phyloP scores from a whole-genome alignment of 2,329 filamentous ascomycete genomes.

The Epichloe typhina region DNA sequence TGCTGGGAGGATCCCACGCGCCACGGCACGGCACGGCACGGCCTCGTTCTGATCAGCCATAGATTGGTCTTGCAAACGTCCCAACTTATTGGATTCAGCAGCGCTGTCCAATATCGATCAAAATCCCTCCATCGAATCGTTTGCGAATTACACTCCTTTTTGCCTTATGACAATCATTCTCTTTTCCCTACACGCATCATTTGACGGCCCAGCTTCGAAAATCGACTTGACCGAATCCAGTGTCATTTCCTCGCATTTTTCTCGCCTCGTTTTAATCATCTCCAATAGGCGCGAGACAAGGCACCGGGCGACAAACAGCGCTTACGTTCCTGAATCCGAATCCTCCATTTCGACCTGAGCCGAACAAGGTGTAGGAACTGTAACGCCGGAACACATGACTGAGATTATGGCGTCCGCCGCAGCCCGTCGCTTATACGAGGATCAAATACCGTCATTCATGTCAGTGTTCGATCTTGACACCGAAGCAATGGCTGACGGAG shows the following conservation, averaged over 20 bases:
- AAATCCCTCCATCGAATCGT: conserved; percentile 1
- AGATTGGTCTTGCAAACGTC: conserved; percentile 8
- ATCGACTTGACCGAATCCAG: background rate
- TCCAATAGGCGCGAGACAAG: background rate
- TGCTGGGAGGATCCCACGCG: conserved; percentile 4
- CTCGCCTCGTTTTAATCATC: background rate
- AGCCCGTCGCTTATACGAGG: conserved; percentile 48
- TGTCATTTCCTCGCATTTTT: background rate
- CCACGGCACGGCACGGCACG: conserved; percentile 1
- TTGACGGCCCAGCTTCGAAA: background rate
- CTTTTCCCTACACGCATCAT: background rate
- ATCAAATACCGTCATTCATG: conserved; percentile 65
- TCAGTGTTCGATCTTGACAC: conserved; percentile 57
- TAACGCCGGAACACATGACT: background rate
- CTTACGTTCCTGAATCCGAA: background rate
- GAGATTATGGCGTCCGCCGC: conserved; percentile 48
- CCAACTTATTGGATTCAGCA: conserved; percentile 33
- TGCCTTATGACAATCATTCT: background rate
- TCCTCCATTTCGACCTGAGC: background rate
- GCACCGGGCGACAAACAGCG: background rate
- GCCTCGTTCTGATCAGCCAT: conserved; percentile 9
- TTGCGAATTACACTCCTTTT: conserved; percentile 7
- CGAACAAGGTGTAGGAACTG: background rate
- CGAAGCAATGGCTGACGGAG: conserved; percentile 39
- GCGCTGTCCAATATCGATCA: conserved; percentile 30